Base-by-base conservation (phyloP, 2,329 filamentous ascomycete species). In the Epicoccum sorghinum region DNA sequence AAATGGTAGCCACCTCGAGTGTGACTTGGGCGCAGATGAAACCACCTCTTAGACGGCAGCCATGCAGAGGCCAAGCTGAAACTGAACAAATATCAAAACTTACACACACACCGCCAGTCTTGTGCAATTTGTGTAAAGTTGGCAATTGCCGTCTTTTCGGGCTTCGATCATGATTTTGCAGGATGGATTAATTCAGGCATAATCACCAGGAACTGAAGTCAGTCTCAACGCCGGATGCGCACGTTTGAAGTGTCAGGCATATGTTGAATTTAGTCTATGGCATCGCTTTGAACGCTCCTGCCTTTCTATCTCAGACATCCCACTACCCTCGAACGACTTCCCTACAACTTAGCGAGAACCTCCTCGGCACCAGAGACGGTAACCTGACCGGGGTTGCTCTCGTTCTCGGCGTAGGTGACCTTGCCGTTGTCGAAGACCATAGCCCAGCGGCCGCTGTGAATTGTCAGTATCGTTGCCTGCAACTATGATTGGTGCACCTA, bases 381-480 rank as follows among this genome's bases (percentile, higher is more conserved):
- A 36, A 83, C 78, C 57, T 82, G 70, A 40, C 77, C 67, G 3
- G 78, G 77, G 58, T 78, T 82, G 59, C 73, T 75, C 79, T 96
- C 91, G 68, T 85, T 87, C 77, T 89, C 89, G 57, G 90, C 89
- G 75, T 96, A 96, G 69, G 79, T 81, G 69, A 96, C 83, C 81
- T 90, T 93, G 76, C 91, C 91, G 27, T 96, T 75, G 60, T 81
- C 91, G 64, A 96, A 78, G 67, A 93, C 80, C 74, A 96, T 84
- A 67, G 89, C 91, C 79, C 90, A 96, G 59, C 91, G 84, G 59
- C 84, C 86, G 62, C 60, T 64, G 35, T 32, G 4, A n/a, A 33
- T 1, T 7, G 36, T 60, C 39, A 59, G 56, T 22, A 51, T 24
- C 4, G 27, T 9, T 10, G 18, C 3, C 12, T 14, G 12, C 14